Conservation (phyloP, 495 filamentous ascomycete genomes). For the Trichoderma orchidacearum region DNA sequence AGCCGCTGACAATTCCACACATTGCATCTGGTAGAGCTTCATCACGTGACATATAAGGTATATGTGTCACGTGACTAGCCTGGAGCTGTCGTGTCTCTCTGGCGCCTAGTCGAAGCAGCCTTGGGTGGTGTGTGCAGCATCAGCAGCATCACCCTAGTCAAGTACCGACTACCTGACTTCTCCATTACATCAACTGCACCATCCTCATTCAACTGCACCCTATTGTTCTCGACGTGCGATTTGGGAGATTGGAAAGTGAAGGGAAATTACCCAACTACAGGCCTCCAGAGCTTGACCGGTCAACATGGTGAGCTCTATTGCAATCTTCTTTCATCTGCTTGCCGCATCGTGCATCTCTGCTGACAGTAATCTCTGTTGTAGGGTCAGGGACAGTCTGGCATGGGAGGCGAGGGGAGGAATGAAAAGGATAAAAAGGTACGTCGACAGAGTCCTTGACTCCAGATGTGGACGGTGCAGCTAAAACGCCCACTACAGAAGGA, state of each 20-base stretch:
- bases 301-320: conserved; percentile 13
- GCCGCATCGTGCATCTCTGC: not conserved
- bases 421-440: conserved; percentile 92
- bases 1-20: not conserved
- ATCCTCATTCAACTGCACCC: not conserved
- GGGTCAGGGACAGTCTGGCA: conserved; percentile 82
- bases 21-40: not conserved
- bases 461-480: not conserved
- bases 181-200: not conserved
- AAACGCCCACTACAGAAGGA: conserved; percentile 56
- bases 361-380: conserved; percentile 13
- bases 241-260: not conserved
- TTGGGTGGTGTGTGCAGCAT: not conserved
- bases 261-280: not conserved
- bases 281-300: not conserved
- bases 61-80: conserved; percentile 1
- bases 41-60: not conserved
- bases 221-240: not conserved
- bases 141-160: not conserved
- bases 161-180: not conserved
- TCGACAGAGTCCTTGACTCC: not conserved
- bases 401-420: conserved; percentile 65
- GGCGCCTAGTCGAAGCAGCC: conserved; percentile 8
- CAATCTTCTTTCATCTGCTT: not conserved
- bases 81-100: conserved; percentile 11